phyloP scores from a whole-genome alignment of 345 rosid genomes.

The Populus davidiana region DNA sequence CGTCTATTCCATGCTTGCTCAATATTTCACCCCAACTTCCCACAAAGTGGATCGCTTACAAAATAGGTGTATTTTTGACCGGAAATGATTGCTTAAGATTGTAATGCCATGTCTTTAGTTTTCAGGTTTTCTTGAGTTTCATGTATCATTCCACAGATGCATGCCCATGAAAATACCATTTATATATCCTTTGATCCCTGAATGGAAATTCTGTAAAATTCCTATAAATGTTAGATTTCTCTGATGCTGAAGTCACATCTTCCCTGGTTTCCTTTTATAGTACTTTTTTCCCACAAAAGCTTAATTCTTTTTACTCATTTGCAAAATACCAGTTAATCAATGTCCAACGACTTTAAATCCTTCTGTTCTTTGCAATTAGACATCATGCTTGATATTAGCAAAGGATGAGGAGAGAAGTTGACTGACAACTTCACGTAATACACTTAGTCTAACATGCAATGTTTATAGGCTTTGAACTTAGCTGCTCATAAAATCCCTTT shows the following conservation, averaged over 20 bases:
- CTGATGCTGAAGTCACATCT: neutral
- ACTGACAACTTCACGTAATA: neutral
- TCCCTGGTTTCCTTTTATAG: neutral
- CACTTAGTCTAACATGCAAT: neutral
- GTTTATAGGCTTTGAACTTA: neutral
- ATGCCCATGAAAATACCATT: neutral
- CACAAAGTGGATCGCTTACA: neutral
- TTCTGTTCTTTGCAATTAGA: neutral
- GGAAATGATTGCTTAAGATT: neutral
- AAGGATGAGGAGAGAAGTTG: neutral
- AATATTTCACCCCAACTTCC: neutral
- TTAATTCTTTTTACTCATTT: neutral
- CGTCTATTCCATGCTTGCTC: neutral
- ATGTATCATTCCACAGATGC: neutral
- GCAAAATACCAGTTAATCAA: neutral
- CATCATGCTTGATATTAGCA: neutral
- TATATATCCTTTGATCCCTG: neutral
- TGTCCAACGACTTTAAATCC: neutral
- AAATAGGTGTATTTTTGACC: neutral
- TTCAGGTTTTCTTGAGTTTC: neutral
- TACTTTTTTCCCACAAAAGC: neutral
- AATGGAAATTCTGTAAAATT: neutral
- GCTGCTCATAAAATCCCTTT: neutral
- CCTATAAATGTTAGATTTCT: neutral
- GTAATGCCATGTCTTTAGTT: neutral